These are phyloP conservation scores for Capsella bursapastoris DNA, from an alignment of 345 rosid species.

Conservation along the genomic window DNA sequence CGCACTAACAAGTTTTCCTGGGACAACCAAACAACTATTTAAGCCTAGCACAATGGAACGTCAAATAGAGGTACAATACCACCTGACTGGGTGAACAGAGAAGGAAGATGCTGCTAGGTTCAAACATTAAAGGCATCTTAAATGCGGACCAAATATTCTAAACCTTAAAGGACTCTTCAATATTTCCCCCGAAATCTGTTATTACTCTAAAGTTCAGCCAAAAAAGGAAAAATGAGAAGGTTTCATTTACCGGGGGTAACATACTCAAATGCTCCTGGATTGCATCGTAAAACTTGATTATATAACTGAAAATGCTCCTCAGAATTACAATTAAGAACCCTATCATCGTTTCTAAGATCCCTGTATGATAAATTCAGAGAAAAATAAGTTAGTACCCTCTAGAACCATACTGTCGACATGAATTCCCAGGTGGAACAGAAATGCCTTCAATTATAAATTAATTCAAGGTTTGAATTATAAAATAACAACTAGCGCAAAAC, in stretches of 20 bases:
- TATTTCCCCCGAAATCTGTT: conserved; percentile 13
- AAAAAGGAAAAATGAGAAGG: conserved; percentile 41
- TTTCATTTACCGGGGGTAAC: conserved; percentile 75
- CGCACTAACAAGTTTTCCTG: conserved; percentile 22
- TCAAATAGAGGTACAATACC: conserved; percentile 22
- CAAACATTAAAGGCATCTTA: conserved; percentile 34
- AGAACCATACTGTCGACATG: conserved; percentile 1
- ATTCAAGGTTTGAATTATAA: neutral
- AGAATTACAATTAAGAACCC: conserved; percentile 40
- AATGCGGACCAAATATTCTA: conserved; percentile 17
- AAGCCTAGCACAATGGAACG: conserved; percentile 31
- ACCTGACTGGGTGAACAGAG: conserved; percentile 26
- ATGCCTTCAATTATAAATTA: conserved; percentile 5
- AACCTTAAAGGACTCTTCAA: conserved; percentile 15
- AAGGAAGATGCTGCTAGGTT: conserved; percentile 33
- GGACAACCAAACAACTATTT: conserved; percentile 12
- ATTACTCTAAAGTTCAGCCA: conserved; percentile 4
- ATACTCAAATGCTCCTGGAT: conserved; percentile 86
- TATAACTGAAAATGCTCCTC: conserved; percentile 63
- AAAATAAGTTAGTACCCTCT: neutral
- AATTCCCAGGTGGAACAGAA: neutral
- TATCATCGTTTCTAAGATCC: conserved; percentile 63
- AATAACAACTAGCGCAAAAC: conserved; percentile 12
- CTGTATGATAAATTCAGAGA: conserved; percentile 48
- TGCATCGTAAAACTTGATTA: conserved; percentile 65